phyloP scores from a whole-genome alignment of 768 basidiomycete genomes.

The Basidioascus undulatus region DNA sequence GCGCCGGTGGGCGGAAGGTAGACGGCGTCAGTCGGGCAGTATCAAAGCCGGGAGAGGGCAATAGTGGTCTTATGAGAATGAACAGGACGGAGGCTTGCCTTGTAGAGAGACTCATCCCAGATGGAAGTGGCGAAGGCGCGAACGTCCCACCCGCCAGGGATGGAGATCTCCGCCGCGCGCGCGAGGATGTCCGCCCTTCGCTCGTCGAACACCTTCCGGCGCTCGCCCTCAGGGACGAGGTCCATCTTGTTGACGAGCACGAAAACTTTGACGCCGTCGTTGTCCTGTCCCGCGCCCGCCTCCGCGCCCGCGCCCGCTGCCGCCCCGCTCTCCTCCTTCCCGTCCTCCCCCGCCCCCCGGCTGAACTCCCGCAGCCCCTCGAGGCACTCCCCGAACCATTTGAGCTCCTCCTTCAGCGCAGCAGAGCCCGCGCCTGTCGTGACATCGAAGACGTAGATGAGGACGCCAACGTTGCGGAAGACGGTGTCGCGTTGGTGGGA shows the following conservation, averaged over 20 bases:
- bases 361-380: constrained; percentile 37
- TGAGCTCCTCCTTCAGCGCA: constrained; percentile 61
- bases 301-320: constrained; percentile 5
- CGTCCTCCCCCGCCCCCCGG: neutral
- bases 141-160: constrained; percentile 30
- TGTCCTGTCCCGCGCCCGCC: constrained; percentile 6
- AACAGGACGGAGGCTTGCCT: constrained; percentile 25
- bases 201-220: constrained; percentile 34
- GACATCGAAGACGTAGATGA: constrained; percentile 97
- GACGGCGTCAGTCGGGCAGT: constrained; percentile 4
- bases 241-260: constrained; percentile 97
- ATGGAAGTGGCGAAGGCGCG: constrained; percentile 84
- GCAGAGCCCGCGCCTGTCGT: no score
- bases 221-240: constrained; percentile 34
- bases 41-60: neutral
- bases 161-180: no score
- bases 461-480: constrained; percentile 84
- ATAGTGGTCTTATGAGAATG: constrained; percentile 1
- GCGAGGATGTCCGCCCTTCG: constrained; percentile 50
- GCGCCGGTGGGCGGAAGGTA: neutral
- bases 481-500: constrained; percentile 76
- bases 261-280: constrained; percentile 50
- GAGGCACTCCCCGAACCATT: constrained; percentile 80
- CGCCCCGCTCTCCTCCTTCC: constrained; percentile 1
- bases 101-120: constrained; percentile 91